Evolutionary conservation across 345 rosid genomes (phyloP), one percentile per base, ranked within the genome.

Genomic region (Eutrema japonicum): DNA sequence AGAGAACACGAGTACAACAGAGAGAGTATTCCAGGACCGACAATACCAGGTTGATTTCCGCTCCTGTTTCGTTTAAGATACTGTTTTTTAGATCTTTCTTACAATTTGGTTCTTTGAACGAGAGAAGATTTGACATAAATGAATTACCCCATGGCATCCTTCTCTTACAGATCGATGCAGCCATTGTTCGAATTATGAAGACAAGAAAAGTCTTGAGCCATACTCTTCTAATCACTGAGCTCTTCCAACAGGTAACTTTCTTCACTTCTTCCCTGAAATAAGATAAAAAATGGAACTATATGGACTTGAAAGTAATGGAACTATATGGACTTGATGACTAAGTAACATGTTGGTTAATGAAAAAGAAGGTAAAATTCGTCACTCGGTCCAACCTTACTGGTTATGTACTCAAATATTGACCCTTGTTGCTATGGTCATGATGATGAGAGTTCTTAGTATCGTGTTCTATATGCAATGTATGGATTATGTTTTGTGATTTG

Each of bases 111-210:
- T 49, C 16, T 14, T 27, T 49, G 3, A 67, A 42, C 1, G 5
- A 67, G 63, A 75, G 40, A 42, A 29, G 26, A 50, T 59, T 32
- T 75, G 16, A 61, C 33, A 68, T n/a, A 41, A 61, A 3, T 52
- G 26, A 3, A 12, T 33, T 42, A 57, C 5, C 37, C 46, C 38
- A 12, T 55, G 8, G 38, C 70, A 32, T 22, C 38, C 58, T 26
- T 43, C 12, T 62, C 52, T 37, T 69, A 38, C 85, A 95, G 97
- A 89, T 95, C 50, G 99, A 95, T 85, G 99, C 99, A 66, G 99
- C 99, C 12, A 92, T 95, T 78, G 99, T 95, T 61, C 86, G 98
- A 58, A 90, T 95, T 75, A 95, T 95, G 99, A 95, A 95, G 89
- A 95, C 99, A 0, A 84, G 99, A 84, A 95, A 95, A 82, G 89